Evolutionary conservation across 345 rosid species (phyloP).

Genomic region (Hibiscus mutabilis): DNA sequence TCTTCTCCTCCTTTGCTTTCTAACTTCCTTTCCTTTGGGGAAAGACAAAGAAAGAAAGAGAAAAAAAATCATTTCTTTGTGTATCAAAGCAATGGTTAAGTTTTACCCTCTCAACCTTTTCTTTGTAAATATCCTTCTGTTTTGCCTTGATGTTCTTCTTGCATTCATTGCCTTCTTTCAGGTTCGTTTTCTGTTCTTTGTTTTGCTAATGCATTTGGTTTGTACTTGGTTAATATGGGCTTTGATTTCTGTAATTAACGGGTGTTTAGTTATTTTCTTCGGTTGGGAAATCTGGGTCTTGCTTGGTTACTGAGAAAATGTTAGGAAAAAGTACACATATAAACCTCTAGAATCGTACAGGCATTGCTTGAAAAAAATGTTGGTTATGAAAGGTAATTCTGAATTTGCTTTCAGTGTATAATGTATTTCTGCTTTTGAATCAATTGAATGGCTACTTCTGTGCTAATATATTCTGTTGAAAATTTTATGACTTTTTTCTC

Average conservation of each 20-base stretch:
- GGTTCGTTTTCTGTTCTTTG: slow-evolving; percentile 17
- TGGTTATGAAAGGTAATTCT: neutral
- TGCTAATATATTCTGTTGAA: no score
- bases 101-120: slow-evolving; percentile 25
- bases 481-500: no score
- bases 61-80: neutral
- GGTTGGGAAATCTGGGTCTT: slow-evolving; percentile 6
- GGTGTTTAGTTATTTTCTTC: neutral
- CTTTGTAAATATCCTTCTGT: slow-evolving; percentile 24
- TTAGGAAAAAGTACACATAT: neutral
- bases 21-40: neutral
- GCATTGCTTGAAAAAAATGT: neutral
- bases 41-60: neutral
- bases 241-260: neutral
- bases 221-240: neutral
- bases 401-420: neutral
- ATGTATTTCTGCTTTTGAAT: no score
- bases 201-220: neutral
- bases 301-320: neutral
- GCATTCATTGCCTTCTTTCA: slow-evolving; percentile 35
- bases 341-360: neutral
- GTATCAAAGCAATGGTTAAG: neutral
- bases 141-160: slow-evolving; percentile 28
- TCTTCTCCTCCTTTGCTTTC: neutral
- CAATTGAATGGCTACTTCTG: no score